Evolutionary conservation across 495 filamentous ascomycete species (phyloP), one percentile per base, ranked within the genome.

Genomic region (Emericellopsis terricola): DNA sequence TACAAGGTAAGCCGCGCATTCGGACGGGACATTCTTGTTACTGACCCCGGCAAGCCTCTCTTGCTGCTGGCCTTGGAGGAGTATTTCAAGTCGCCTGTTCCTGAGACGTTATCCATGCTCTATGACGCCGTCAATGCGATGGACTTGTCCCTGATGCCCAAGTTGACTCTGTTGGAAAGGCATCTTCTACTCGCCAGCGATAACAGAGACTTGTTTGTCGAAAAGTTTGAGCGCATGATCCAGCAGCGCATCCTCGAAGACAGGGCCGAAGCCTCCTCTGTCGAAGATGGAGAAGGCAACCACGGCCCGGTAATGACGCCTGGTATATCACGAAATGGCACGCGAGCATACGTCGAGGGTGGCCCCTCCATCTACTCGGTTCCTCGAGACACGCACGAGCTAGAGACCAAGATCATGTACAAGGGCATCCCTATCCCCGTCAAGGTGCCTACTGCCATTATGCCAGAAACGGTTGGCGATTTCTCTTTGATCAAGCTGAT

Each of bases 401-500:
- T 87, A 41, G 89, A 96, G 59, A 87, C 82, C 30, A 80, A 74
- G 41, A 84, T 99, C 44, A 69, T 85, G 44, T 99, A 96, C 55
- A 81, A 94, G 52, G 79, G 81, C 40, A 87, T 94, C 33, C 85
- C 89, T 1, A 81, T 99, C 18, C 89, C 89, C 1, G 81, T 99
- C 57, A 94, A 94, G 53, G 72, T 99, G 8, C 89, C 89, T 0
- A 81, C 82, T 9, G 85, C 86, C 4, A 71, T 89, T 33, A 85
- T 82, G 60, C 84, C 86, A 3, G 89, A 99, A 51, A 94, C 84
- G 0, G 89, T 99, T 9, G 91, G 91, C 35, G 87, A 96, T 52
- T 99, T 99, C 50, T 93, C 84, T 23, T 64, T 99, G 28, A 81
- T 99, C 56, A 94, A 94, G 50, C 73, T 99, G 7, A 91, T 99